Conservation (phyloP, 2,329 filamentous ascomycete species). For the Hypoxylon sp. region DNA sequence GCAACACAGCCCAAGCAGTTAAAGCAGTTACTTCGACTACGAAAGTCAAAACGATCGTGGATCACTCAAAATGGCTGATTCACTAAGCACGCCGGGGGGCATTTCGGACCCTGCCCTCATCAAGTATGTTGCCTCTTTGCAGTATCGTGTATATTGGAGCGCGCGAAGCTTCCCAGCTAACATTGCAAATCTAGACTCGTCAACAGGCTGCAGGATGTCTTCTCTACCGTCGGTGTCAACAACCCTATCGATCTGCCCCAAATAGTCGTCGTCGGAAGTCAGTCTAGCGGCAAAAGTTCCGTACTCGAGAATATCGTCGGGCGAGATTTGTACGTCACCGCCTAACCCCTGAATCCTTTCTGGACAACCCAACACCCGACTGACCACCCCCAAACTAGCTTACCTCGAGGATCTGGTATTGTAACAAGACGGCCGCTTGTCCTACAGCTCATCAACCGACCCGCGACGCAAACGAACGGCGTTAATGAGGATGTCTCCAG, state of each 20-base stretch:
- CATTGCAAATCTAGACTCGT: constrained; percentile 72
- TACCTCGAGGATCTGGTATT: constrained; percentile 97
- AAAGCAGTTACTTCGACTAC: constrained; percentile 29
- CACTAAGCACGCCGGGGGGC: constrained; percentile 63
- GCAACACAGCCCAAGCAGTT: constrained; percentile 27
- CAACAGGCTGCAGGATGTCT: constrained; percentile 99
- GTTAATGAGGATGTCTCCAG: constrained; percentile 73
- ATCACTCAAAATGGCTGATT: constrained; percentile 46
- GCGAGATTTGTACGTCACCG: constrained; percentile 87
- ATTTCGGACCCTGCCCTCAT: constrained; percentile 76
- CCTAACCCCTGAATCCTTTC: constrained; percentile 28
- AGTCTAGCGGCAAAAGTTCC: constrained; percentile 99
- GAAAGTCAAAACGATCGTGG: constrained; percentile 22
- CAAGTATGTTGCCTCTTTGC: constrained; percentile 61
- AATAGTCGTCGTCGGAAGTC: constrained; percentile 97
- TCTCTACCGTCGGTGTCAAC: constrained; percentile 97
- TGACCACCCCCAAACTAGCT: constrained; percentile 61
- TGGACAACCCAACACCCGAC: constrained; percentile 11
- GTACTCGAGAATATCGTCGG: constrained; percentile 99
- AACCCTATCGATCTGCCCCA: constrained; percentile 99
- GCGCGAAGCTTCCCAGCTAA: constrained; percentile 44
- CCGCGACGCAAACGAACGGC: constrained; percentile 77
- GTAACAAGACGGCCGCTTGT: constrained; percentile 96
- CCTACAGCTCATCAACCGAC: constrained; percentile 96
- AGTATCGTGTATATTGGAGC: constrained; percentile 41